A percentile compares a stretch with the other conserved stretches of the same genome.
These are phyloP conservation scores for Fusarium siculi DNA, from an alignment of 2,329 filamentous ascomycete species.

Conservation along the genomic window DNA sequence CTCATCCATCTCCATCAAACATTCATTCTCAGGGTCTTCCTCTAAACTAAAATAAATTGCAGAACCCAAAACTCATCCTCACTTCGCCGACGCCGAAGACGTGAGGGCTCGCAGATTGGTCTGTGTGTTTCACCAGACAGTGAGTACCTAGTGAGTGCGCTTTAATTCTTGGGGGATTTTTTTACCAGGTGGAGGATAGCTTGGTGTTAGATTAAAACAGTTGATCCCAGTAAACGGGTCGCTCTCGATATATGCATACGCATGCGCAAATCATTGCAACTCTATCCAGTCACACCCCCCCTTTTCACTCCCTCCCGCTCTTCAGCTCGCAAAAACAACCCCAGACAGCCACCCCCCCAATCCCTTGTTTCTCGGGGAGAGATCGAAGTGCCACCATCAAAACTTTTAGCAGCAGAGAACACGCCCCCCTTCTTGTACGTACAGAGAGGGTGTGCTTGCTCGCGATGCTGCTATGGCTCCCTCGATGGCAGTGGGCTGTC, in stretches of 20 bases:
- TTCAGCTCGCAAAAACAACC: slow-evolving; percentile 32
- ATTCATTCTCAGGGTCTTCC: slow-evolving; percentile 15
- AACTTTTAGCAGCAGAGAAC: not conserved
- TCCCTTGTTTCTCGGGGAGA: slow-evolving; percentile 31
- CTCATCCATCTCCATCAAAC: not conserved
- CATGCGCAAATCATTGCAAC: slow-evolving; percentile 1
- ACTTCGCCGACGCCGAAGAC: slow-evolving; percentile 41
- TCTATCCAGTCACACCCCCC: not conserved
- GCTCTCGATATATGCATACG: slow-evolving; percentile 30
- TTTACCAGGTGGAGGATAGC: slow-evolving; percentile 1
- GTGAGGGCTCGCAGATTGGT: slow-evolving; percentile 41
- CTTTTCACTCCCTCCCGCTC: slow-evolving; percentile 31
- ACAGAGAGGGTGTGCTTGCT: slow-evolving; percentile 12
- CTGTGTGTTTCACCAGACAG: slow-evolving; percentile 40
- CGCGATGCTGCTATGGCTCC: slow-evolving; percentile 3
- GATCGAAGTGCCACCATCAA: slow-evolving; percentile 20
- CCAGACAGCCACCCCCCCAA: slow-evolving; percentile 33
- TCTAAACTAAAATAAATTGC: not conserved
- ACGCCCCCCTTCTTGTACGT: slow-evolving; percentile 11
- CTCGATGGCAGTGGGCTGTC: slow-evolving; percentile 24
- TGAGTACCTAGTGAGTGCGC: not conserved
- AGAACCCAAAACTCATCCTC: slow-evolving; percentile 27
- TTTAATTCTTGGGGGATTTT: slow-evolving; percentile 11
- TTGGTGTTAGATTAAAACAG: slow-evolving; percentile 30
- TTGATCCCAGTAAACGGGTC: slow-evolving; percentile 21